These are phyloP conservation scores for Trichoderma reesei DNA, from an alignment of 495 filamentous ascomycete species.

Conservation along the genomic window DNA sequence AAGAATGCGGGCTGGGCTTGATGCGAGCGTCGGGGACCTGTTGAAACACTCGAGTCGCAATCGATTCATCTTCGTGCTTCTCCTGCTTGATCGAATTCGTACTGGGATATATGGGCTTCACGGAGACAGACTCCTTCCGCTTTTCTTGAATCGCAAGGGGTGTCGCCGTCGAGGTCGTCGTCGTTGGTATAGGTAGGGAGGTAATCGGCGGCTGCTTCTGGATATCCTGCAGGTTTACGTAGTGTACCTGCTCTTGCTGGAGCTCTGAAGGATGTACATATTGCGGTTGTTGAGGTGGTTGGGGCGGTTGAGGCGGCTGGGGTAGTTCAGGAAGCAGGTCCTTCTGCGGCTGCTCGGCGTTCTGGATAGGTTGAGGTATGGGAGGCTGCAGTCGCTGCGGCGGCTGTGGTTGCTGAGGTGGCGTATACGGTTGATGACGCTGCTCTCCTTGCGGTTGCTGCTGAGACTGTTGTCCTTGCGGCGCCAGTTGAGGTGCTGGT, in stretches of 20 bases:
- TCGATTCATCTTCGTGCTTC: neutral
- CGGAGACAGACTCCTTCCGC: neutral
- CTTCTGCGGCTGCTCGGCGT: slow-evolving; percentile 6
- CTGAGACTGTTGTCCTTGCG: slow-evolving; percentile 15
- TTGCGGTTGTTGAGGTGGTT: slow-evolving; percentile 4
- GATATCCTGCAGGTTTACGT: slow-evolving; percentile 10
- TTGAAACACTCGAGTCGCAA: neutral
- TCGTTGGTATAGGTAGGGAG: neutral
- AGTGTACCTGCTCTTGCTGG: slow-evolving; percentile 8
- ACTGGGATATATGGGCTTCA: neutral
- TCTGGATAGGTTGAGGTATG: neutral
- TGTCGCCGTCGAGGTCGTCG: neutral
- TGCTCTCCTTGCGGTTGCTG: slow-evolving; percentile 16
- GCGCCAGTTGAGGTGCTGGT: neutral
- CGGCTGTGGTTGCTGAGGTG: slow-evolving; percentile 7
- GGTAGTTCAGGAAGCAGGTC: slow-evolving; percentile 11
- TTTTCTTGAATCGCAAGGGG: neutral
- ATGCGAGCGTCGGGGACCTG: slow-evolving; percentile 13
- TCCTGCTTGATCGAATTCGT: neutral
- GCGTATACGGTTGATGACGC: slow-evolving; percentile 12
- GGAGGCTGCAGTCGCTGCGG: neutral
- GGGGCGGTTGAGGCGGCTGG: neutral
- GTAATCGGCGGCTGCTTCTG: neutral
- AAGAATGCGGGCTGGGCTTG: slow-evolving; percentile 14
- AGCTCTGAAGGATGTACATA: neutral